These are phyloP conservation scores for Gamsiella multidivaricata DNA, from an alignment of 192 early-diverging fungal species.

Conservation along the genomic window DNA sequence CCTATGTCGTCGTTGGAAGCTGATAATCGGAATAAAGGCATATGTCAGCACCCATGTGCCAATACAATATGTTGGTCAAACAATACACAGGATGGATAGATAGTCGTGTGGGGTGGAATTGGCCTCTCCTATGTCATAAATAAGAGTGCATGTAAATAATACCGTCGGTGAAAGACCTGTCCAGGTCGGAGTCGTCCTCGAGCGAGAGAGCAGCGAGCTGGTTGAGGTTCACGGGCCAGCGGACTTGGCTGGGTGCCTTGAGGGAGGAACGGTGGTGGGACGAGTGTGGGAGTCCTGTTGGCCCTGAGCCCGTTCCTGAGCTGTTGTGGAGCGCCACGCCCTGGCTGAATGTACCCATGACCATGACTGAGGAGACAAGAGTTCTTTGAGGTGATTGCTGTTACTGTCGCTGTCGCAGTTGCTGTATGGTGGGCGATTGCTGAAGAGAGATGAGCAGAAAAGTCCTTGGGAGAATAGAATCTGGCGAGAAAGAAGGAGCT, in stretches of 20 bases:
- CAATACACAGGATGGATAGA: neutral
- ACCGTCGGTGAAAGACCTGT: conserved; percentile 49
- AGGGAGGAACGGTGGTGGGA: conserved; percentile 29
- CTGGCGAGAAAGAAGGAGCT: neutral
- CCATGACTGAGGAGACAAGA: neutral
- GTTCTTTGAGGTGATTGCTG: neutral
- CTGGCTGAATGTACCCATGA: conserved; percentile 12
- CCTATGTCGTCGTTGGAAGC: conserved; percentile 39
- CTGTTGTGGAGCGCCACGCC: neutral
- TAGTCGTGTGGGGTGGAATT: neutral
- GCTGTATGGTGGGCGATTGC: neutral
- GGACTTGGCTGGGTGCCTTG: conserved; percentile 32
- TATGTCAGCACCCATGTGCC: no score
- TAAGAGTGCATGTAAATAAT: neutral
- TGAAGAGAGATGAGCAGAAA: neutral
- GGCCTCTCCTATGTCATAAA: neutral
- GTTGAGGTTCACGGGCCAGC: conserved; percentile 51
- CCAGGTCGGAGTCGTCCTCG: conserved; percentile 53
- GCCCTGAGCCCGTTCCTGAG: neutral
- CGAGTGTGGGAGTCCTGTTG: conserved; percentile 7
- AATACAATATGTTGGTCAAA: neutral
- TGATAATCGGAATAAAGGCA: neutral
- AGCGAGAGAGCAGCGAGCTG: conserved; percentile 50
- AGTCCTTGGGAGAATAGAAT: no score
- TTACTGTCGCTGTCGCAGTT: neutral